phyloP scores from a whole-genome alignment of 1,284 basidiomycete species.

The Dichomitus squalens region DNA sequence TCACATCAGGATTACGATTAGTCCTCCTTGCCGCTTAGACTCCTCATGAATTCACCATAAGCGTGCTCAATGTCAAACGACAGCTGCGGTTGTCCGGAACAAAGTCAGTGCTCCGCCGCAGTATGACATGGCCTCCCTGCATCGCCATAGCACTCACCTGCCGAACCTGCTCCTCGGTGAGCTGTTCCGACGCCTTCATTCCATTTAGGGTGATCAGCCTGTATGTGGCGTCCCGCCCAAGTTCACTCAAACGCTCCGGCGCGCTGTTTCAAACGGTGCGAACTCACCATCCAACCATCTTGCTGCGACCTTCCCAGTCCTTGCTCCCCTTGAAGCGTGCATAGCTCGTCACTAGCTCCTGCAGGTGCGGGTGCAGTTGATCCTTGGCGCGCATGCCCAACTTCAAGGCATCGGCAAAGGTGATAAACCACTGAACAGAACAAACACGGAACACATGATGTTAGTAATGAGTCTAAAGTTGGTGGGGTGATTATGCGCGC shows the following conservation, averaged over 20 bases:
- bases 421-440: conserved; percentile 83
- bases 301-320: conserved; percentile 93
- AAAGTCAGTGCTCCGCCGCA: not conserved
- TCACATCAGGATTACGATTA: conserved; percentile 15
- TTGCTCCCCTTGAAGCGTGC: conserved; percentile 91
- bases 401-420: conserved; percentile 98
- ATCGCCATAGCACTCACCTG: conserved; percentile 55
- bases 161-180: conserved; percentile 93
- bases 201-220: conserved; percentile 97
- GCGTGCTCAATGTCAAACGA: conserved; percentile 97
- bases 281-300: conserved; percentile 89
- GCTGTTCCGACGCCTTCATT: conserved; percentile 97
- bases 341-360: conserved; percentile 92
- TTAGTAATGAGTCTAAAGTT: no score
- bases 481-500: no score
- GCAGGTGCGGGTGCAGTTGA: conserved; percentile 92
- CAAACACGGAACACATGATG: not conserved
- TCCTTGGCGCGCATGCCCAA: conserved; percentile 94
- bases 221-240: not conserved
- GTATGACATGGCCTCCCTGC: no score
- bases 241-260: not conserved
- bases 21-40: conserved; percentile 56
- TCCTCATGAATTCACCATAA: conserved; percentile 94
- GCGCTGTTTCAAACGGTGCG: not conserved
- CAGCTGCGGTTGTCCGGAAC: conserved; percentile 52